Conservation (phyloP, 768 basidiomycete species). For the Chalciporus pseudorubinellus region DNA sequence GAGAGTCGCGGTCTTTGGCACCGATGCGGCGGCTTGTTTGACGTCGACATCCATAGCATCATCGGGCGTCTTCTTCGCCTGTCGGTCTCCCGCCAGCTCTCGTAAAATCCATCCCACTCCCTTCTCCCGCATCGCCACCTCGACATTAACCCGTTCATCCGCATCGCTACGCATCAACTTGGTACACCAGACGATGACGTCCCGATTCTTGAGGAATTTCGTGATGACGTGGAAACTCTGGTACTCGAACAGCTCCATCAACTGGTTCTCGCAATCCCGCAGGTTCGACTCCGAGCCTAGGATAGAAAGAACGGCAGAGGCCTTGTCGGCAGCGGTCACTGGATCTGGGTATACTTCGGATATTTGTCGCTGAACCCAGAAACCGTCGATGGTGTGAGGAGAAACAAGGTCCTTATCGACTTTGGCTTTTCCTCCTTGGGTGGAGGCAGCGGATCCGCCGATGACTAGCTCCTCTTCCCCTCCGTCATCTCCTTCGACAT, state of each 20-base stretch:
- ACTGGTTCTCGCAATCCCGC: constrained; percentile 91
- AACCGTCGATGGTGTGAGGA: constrained; percentile 90
- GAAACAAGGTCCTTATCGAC: constrained; percentile 78
- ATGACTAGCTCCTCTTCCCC: constrained; percentile 75
- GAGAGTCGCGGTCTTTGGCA: constrained; percentile 83
- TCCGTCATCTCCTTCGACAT: constrained; percentile 43
- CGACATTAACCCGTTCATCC: constrained; percentile 87
- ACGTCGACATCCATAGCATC: constrained; percentile 84
- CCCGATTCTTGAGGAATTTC: constrained; percentile 91
- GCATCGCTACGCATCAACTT: constrained; percentile 88
- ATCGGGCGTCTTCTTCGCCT: constrained; percentile 45
- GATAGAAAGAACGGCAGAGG: constrained; percentile 76
- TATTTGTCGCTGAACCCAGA: constrained; percentile 98
- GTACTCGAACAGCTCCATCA: constrained; percentile 97
- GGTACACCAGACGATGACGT: constrained; percentile 97
- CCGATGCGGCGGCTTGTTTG: constrained; percentile 39
- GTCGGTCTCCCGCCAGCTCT: constrained; percentile 81
- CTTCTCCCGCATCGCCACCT: constrained; percentile 98
- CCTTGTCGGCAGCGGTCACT: constrained; percentile 90
- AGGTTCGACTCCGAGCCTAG: constrained; percentile 84
- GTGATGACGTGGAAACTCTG: constrained; percentile 87
- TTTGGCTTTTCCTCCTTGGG: constrained; percentile 45
- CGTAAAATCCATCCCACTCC: constrained; percentile 94
- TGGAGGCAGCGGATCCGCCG: constrained; percentile 59
- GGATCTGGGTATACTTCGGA: constrained; percentile 91